These are phyloP conservation scores for Phaffomyces thermotolerans DNA, from an alignment of 805 yeast species.

Conservation along the genomic window DNA sequence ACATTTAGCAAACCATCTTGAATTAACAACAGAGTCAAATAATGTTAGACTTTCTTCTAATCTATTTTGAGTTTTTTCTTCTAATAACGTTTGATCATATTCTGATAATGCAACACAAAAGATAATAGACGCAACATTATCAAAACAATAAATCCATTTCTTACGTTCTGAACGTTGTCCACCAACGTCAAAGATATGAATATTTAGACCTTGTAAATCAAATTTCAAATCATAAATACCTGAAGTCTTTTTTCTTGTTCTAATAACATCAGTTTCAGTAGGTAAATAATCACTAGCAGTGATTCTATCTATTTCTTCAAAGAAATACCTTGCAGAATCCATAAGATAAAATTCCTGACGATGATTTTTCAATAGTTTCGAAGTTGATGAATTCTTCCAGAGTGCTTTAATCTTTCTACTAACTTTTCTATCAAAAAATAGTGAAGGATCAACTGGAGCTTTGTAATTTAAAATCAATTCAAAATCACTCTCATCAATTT, in stretches of 20 bases:
- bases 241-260: slow-evolving; percentile 87
- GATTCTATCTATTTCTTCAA: slow-evolving; percentile 59
- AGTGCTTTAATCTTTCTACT: slow-evolving; percentile 43
- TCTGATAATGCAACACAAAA: slow-evolving; percentile 90
- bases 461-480: slow-evolving; percentile 11
- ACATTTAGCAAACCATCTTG: slow-evolving; percentile 86
- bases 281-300: slow-evolving; percentile 59
- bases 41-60: slow-evolving; percentile 75
- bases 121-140: slow-evolving; percentile 81
- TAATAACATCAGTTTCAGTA: slow-evolving; percentile 64
- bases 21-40: slow-evolving; percentile 85
- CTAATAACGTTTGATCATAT: slow-evolving; percentile 80
- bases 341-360: slow-evolving; percentile 70
- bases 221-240: slow-evolving; percentile 84
- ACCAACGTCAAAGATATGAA: slow-evolving; percentile 80
- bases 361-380: slow-evolving; percentile 46
- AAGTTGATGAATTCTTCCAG: slow-evolving; percentile 53
- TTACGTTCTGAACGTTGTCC: slow-evolving; percentile 94
- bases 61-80: slow-evolving; percentile 68
- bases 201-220: slow-evolving; percentile 58
- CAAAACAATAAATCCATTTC: slow-evolving; percentile 97
- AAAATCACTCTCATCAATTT: slow-evolving; percentile 26
- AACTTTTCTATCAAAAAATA: slow-evolving; percentile 41
- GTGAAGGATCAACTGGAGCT: slow-evolving; percentile 46
- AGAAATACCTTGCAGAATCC: slow-evolving; percentile 79